These are phyloP conservation scores for Macrocybe gigantea DNA, from an alignment of 768 basidiomycete genomes.

Conservation along the genomic window DNA sequence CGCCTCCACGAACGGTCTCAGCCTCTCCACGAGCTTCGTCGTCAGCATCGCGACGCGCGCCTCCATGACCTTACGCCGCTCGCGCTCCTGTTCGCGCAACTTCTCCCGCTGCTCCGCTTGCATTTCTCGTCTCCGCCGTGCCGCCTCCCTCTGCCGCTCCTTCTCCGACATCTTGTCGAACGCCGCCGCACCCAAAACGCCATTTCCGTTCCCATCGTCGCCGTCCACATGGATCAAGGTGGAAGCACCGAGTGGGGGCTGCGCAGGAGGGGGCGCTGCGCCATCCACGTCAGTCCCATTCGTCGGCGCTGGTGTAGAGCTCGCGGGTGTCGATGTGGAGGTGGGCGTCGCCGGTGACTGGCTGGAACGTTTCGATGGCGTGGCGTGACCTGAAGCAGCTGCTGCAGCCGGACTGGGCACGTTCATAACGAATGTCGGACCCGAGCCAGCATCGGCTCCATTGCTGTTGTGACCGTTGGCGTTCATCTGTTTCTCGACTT, in stretches of 20 bases:
- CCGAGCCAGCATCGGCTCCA: no score
- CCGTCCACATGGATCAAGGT: slow-evolving; percentile 14
- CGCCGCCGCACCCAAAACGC: slow-evolving; percentile 17
- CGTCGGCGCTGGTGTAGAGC: slow-evolving; percentile 6
- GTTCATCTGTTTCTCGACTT: slow-evolving; percentile 71
- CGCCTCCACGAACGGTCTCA: slow-evolving; percentile 90
- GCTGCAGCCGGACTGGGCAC: neutral
- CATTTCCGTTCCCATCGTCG: slow-evolving; percentile 5
- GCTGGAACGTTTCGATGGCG: slow-evolving; percentile 18
- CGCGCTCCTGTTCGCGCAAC: slow-evolving; percentile 74
- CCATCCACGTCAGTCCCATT: slow-evolving; percentile 8
- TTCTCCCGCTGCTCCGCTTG: slow-evolving; percentile 84
- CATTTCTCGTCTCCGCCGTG: slow-evolving; percentile 45
- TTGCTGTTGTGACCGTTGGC: slow-evolving; percentile 16
- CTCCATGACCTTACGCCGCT: slow-evolving; percentile 74
- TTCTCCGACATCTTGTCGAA: slow-evolving; percentile 35
- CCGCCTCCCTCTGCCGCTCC: slow-evolving; percentile 29
- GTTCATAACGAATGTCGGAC: no score
- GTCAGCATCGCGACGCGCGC: slow-evolving; percentile 71
- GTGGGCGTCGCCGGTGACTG: slow-evolving; percentile 11
- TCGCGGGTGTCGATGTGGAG: slow-evolving; percentile 10
- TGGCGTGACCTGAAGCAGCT: slow-evolving; percentile 12
- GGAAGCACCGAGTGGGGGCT: slow-evolving; percentile 6
- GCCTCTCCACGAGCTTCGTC: slow-evolving; percentile 74
- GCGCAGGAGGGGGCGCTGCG: slow-evolving; percentile 3